phyloP scores from a whole-genome alignment of 495 filamentous ascomycete genomes.

The Patellaria atrata region DNA sequence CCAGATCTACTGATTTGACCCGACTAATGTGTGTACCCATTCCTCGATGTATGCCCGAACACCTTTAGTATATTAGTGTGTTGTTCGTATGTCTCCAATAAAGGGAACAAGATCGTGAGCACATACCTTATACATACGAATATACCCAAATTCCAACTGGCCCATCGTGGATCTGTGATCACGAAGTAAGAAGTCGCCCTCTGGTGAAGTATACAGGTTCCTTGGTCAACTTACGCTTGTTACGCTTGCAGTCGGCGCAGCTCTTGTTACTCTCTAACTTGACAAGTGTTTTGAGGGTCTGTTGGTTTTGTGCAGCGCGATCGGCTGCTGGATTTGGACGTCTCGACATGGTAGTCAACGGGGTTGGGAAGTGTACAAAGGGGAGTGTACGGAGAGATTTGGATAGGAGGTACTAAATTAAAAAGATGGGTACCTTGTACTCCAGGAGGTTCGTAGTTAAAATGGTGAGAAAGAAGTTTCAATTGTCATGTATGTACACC shows the following conservation, averaged over 20 bases:
- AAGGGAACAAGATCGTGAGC: no score
- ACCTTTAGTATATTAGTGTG: slow-evolving; percentile 29
- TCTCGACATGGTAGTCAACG: slow-evolving; percentile 74
- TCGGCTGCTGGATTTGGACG: slow-evolving; percentile 67
- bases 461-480: no score
- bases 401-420: no score
- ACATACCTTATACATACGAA: slow-evolving; percentile 81
- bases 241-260: slow-evolving; percentile 97
- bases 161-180: slow-evolving; percentile 91
- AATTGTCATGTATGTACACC: no score
- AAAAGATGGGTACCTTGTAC: no score
- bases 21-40: slow-evolving; percentile 98
- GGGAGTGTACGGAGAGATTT: no score
- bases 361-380: no score
- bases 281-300: slow-evolving; percentile 79
- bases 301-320: slow-evolving; percentile 75
- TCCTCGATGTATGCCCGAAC: slow-evolving; percentile 92
- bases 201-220: neutral
- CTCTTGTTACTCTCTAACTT: slow-evolving; percentile 90
- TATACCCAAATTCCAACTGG: slow-evolving; percentile 56
- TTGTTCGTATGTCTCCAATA: slow-evolving; percentile 2
- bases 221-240: slow-evolving; percentile 93
- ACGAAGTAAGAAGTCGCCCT: neutral
- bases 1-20: slow-evolving; percentile 94
- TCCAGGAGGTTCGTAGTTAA: no score